phyloP scores from a whole-genome alignment of 2,329 filamentous ascomycete genomes.

The Pseudocercospora eumusae region DNA sequence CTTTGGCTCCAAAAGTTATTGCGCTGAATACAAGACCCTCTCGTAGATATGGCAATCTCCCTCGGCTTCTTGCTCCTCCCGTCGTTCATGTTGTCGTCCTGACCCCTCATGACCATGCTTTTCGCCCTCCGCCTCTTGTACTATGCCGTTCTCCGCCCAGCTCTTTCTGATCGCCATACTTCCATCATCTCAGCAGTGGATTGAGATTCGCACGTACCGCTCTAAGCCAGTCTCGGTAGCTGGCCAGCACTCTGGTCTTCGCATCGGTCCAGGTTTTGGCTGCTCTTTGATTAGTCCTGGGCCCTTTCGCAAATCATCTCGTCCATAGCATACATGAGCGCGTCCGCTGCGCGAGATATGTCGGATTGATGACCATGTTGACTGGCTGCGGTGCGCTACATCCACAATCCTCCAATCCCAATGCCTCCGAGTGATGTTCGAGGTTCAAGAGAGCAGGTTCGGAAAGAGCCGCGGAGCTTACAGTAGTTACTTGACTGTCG shows the following conservation, averaged over 20 bases:
- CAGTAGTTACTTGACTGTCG: not conserved
- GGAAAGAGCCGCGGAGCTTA: not conserved
- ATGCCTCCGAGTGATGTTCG: slow-evolving; percentile 1
- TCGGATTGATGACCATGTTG: slow-evolving; percentile 74
- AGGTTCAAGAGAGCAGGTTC: not conserved
- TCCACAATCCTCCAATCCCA: not conserved
- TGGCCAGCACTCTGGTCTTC: slow-evolving; percentile 78
- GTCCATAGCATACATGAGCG: slow-evolving; percentile 49
- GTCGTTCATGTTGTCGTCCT: not conserved
- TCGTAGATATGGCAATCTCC: not conserved
- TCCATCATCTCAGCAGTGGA: not conserved
- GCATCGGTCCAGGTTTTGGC: slow-evolving; percentile 89
- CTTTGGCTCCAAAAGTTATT: not conserved
- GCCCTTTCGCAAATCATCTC: not conserved
- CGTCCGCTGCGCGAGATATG: slow-evolving; percentile 71
- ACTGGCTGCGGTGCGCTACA: slow-evolving; percentile 7
- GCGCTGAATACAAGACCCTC: too few species aligned
- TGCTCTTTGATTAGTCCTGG: slow-evolving; percentile 46
- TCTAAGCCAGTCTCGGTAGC: slow-evolving; percentile 95
- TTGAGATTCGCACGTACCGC: slow-evolving; percentile 64
- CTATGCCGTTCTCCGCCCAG: not conserved
- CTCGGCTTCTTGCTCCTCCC: slow-evolving; percentile 18
- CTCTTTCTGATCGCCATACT: not conserved
- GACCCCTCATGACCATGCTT: not conserved
- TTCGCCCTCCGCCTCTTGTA: not conserved